Evolutionary conservation across 352 stramenopile genomes (phyloP), one percentile per base, ranked within the genome.

Genomic region (Saprolegnia parasitica): DNA sequence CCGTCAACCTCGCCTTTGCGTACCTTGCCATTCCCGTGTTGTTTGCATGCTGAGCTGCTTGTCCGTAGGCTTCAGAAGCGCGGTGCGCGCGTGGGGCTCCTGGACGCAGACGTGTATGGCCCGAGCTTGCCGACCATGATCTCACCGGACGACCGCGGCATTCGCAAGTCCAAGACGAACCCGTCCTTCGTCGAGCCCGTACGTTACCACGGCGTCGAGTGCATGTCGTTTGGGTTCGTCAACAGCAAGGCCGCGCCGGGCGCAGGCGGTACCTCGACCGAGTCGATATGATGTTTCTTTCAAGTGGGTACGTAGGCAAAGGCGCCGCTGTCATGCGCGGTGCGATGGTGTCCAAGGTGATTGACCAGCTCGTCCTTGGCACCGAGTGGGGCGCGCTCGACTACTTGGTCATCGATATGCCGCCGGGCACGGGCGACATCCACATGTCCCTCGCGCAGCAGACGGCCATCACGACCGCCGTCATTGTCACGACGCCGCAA

Each of bases 71-170:
- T 98, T 63, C 76, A 84, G 6, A 86, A 98, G 71, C 80, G 79
- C 56, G 96, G 97, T 15, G 90, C 87, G 24, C 87, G 83, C 37
- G 97, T 99, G 1, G 98, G 97, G 18, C 98, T 99, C 71, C 86
- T 99, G 50, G 98, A 99, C 76, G 96, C 96, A 0, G 98, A 99
- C 76, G 96, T 99, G 46, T 99, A 99, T 77, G 98, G 98, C 21
- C 98, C 98, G 10, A 98, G 89, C 67, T 78, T 99, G 55, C 98
- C 98, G 0, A 99, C 96, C 23, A 99, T 99, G 96, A 78, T 95
- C 29, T 91, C 84, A 5, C 84, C 86, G 0, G 73, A 77, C 24
- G 86, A 95, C 47, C 56, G 76, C 45, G 89, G 78, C 0, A 79
- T 96, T 29, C 83, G 86, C 10, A 80, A 81, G 66, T 94, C 86